Conservation (phyloP, 1,284 basidiomycete genomes). For the Caloboletus inedulis region DNA sequence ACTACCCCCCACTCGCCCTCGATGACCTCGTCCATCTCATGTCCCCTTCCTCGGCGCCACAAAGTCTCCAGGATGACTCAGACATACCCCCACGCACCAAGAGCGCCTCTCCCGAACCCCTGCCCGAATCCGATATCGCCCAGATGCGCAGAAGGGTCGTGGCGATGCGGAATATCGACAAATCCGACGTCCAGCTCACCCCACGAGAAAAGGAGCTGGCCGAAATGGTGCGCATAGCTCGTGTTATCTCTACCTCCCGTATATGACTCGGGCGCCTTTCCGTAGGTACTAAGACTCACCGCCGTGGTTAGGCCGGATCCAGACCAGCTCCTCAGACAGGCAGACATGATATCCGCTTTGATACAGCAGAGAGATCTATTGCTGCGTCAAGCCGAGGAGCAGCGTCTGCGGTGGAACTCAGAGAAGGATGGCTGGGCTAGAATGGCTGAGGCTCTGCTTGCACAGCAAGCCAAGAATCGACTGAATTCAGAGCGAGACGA, state of each 20-base stretch:
- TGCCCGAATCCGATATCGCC: constrained; percentile 24
- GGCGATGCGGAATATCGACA: constrained; percentile 15
- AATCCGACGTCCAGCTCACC: constrained; percentile 14
- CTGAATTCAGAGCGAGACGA: constrained; percentile 40
- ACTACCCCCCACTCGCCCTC: constrained; percentile 36
- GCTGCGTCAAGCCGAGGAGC: constrained; percentile 48
- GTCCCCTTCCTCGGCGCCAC: constrained; percentile 39
- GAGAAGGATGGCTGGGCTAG: constrained; percentile 61
- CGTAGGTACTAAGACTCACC: constrained; percentile 52
- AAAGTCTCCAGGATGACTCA: constrained; percentile 20
- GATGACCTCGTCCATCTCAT: constrained; percentile 42
- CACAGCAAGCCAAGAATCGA: constrained; percentile 41
- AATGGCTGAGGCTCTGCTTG: constrained; percentile 59
- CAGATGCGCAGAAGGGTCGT: constrained; percentile 23
- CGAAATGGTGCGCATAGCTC: constrained; percentile 48
- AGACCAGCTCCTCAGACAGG: constrained; percentile 57
- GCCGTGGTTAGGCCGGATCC: constrained; percentile 37
- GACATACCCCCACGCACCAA: constrained; percentile 12
- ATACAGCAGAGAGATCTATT: constrained; percentile 58
- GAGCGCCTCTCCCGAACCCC: constrained; percentile 22
- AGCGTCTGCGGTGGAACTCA: constrained; percentile 54
- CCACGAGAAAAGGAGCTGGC: constrained; percentile 51
- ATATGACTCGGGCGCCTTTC: constrained; percentile 7
- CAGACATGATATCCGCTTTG: constrained; percentile 54
- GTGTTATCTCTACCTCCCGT: constrained; percentile 9